A percentile compares a stretch with the other conserved stretches of the same genome.
phyloP scores from a whole-genome alignment of 2,329 filamentous ascomycete genomes.

The Apiospora phragmitis region DNA sequence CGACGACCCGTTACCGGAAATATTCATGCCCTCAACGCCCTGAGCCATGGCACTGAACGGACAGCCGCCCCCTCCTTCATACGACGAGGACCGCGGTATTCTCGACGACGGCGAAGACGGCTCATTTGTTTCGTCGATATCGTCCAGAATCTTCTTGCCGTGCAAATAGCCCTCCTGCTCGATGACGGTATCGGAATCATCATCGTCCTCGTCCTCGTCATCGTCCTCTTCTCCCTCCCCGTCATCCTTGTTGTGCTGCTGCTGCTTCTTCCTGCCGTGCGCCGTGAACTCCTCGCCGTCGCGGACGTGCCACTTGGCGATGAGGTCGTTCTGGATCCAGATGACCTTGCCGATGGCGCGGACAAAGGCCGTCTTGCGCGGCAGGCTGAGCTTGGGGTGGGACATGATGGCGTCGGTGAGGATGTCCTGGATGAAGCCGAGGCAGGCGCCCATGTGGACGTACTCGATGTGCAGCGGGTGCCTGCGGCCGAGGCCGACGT shows the following conservation, averaged over 20 bases:
- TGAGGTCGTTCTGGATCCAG: slow-evolving; percentile 86
- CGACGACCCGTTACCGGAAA: slow-evolving; percentile 6
- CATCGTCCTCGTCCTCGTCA: slow-evolving; percentile 51
- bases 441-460: slow-evolving; percentile 71
- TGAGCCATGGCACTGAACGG: slow-evolving; percentile 26
- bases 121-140: slow-evolving; percentile 31
- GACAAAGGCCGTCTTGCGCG: slow-evolving; percentile 70
- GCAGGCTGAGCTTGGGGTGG: slow-evolving; percentile 65
- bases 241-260: slow-evolving; percentile 51
- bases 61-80: slow-evolving; percentile 22
- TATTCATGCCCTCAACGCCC: slow-evolving; percentile 20
- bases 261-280: slow-evolving; percentile 50
- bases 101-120: not conserved
- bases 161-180: slow-evolving; percentile 66
- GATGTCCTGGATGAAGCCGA: slow-evolving; percentile 77
- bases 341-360: slow-evolving; percentile 79
- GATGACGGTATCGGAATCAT: slow-evolving; percentile 46
- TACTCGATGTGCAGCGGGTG: slow-evolving; percentile 79
- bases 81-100: slow-evolving; percentile 13
- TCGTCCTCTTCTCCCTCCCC: slow-evolving; percentile 57
- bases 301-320: slow-evolving; percentile 78
- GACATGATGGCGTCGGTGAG: slow-evolving; percentile 75
- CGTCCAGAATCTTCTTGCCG: slow-evolving; percentile 58
- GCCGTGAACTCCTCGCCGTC: slow-evolving; percentile 58
- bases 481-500: slow-evolving; percentile 71